Evolutionary conservation across 2,329 filamentous ascomycete species (phyloP), one percentile per base, ranked within the genome.

Genomic region (Rutstroemia sp.): DNA sequence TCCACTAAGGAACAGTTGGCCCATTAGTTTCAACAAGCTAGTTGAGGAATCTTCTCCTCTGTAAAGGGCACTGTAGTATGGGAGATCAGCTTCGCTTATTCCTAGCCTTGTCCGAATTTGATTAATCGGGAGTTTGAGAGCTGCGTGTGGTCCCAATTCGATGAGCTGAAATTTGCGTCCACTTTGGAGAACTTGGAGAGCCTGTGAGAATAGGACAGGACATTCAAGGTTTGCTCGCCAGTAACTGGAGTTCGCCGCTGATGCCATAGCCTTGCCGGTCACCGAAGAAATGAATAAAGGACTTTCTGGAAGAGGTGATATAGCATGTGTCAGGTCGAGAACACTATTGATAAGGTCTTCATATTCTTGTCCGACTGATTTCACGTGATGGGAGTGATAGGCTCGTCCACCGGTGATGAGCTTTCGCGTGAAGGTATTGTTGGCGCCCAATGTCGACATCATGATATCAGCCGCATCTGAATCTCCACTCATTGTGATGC

Each of bases 141-240:
- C 56, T 18, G 37, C 23, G 49, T 58, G 56, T 21, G 56, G 49
- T 7, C 50, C 56, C 47, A 58, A 12, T 41, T 58, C 56, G 14
- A 58, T n/a, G 0, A 66, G 47, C 1, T 66, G 50, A 52, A 54
- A 4, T 12, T 39, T 34, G 25, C 19, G 14, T 51, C 30, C 6
- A 16, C 65, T 63, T 8, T 52, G 38, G 9, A 23, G 23, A 5
- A 16, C 18, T 18, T 46, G 34, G 16, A 52, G n/a, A n/a, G 56
- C 50, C 12, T 42, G 18, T 16, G 52, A 37, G 38, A 58, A 58
- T 18, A 45, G 8, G n/a, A 58, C 56, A 19, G 56, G 56, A 7
- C n/a, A 49, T 44, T 58, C 56, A 8, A 58, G 37, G 1, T 65
- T 42, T 1, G 64, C 47, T 14, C 63, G 63, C 77, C 77, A 79